phyloP scores from a whole-genome alignment of 768 basidiomycete species.

The Postia placenta region DNA sequence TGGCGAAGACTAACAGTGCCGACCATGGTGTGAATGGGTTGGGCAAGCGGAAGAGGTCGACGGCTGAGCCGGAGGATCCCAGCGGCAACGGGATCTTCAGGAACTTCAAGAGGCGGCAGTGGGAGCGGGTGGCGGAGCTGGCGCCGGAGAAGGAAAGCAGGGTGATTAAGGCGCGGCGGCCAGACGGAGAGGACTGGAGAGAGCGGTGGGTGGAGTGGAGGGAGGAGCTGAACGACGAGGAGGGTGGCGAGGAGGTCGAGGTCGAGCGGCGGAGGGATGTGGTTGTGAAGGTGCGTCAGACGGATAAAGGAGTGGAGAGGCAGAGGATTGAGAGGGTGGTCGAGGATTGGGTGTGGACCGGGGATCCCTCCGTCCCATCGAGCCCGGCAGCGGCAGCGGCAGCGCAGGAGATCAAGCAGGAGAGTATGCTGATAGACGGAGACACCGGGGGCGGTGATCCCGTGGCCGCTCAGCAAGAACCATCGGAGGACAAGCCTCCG shows the following conservation, averaged over 20 bases:
- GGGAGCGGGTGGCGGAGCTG: constrained; percentile 49
- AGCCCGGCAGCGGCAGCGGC: too few species aligned
- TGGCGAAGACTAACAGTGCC: constrained; percentile 33
- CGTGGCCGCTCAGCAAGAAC: too few species aligned
- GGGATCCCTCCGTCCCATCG: constrained; percentile 1
- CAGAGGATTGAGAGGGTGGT: constrained; percentile 64
- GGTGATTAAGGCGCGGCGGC: constrained; percentile 32
- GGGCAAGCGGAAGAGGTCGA: constrained; percentile 24
- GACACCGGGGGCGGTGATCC: too few species aligned
- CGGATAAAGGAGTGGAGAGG: constrained; percentile 53
- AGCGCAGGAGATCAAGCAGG: too few species aligned
- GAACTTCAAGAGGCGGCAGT: constrained; percentile 63
- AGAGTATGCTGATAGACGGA: too few species aligned
- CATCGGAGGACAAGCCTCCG: too few species aligned
- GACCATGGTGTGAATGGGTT: constrained; percentile 18
- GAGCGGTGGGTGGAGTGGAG: constrained; percentile 25
- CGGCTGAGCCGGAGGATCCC: constrained; percentile 13
- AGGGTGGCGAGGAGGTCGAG: constrained; percentile 24
- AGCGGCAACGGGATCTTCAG: constrained; percentile 33
- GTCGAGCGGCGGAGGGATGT: constrained; percentile 43
- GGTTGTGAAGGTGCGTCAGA: constrained; percentile 53
- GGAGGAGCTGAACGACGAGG: constrained; percentile 13
- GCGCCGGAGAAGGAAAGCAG: constrained; percentile 36
- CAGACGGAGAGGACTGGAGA: constrained; percentile 38
- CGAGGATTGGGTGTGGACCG: constrained; percentile 62